phyloP scores from a whole-genome alignment of 352 stramenopile species.

The Phytopythium ostracodes region DNA sequence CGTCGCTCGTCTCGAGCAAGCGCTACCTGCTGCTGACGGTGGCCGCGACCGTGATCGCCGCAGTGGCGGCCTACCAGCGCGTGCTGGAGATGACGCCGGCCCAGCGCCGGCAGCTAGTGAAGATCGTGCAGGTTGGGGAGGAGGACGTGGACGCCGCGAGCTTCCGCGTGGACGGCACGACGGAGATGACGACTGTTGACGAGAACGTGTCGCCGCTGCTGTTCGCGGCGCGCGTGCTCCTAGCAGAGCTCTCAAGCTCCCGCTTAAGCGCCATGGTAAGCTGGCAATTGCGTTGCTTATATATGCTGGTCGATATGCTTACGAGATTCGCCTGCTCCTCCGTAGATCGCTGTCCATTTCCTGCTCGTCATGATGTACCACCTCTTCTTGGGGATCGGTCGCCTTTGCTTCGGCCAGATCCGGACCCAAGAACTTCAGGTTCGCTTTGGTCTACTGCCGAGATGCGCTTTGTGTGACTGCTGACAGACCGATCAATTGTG shows the following conservation, averaged over 20 bases:
- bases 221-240: slow-evolving; percentile 20
- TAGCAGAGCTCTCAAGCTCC: slow-evolving; percentile 44
- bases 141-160: background rate
- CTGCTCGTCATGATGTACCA: slow-evolving; percentile 70
- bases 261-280: slow-evolving; percentile 53
- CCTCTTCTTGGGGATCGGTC: slow-evolving; percentile 47
- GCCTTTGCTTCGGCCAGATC: slow-evolving; percentile 38
- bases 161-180: slow-evolving; percentile 1
- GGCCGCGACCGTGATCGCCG: slow-evolving; percentile 47
- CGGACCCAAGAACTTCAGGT: slow-evolving; percentile 54
- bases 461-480: background rate
- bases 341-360: slow-evolving; percentile 65
- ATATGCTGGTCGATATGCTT: background rate
- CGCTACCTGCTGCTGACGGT: slow-evolving; percentile 67
- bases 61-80: slow-evolving; percentile 40
- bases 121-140: background rate
- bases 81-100: slow-evolving; percentile 18
- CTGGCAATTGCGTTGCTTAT: slow-evolving; percentile 10
- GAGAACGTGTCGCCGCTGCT: background rate
- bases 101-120: slow-evolving; percentile 7
- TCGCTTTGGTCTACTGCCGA: no score
- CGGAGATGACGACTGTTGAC: slow-evolving; percentile 1
- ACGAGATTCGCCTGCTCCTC: slow-evolving; percentile 8
- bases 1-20: slow-evolving; percentile 32
- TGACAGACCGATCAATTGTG: background rate